A percentile compares a stretch with the other conserved stretches of the same genome.
Conservation (phyloP, 208 protist genomes). For the Acanthamoeba sp. region DNA sequence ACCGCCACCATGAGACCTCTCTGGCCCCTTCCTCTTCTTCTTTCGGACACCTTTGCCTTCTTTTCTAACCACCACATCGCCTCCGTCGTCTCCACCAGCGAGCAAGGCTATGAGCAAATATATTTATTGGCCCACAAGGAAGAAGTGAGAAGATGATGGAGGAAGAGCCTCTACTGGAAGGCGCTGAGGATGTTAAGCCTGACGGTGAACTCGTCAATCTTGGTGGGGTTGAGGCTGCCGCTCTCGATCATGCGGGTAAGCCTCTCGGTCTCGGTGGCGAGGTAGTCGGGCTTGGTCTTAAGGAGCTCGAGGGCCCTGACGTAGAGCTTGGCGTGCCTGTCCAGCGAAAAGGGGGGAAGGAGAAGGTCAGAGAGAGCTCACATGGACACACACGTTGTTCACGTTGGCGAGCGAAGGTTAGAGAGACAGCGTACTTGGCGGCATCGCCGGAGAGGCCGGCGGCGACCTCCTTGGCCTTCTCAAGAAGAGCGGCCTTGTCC, state of each 20-base stretch:
- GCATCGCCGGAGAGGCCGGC: not conserved
- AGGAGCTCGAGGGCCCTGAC: constrained; percentile 52
- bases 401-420: constrained; percentile 77
- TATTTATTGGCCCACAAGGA: not conserved
- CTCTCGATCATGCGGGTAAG: constrained; percentile 71
- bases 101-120: not conserved
- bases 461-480: constrained; percentile 65
- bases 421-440: constrained; percentile 38
- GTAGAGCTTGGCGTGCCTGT: not conserved
- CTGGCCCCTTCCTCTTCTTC: not conserved
- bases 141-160: not conserved
- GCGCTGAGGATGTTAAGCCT: constrained; percentile 79
- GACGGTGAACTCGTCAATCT: constrained; percentile 79
- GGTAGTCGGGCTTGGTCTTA: constrained; percentile 67
- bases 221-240: constrained; percentile 32
- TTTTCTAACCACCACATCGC: not conserved
- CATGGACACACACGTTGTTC: constrained; percentile 42
- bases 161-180: constrained; percentile 56
- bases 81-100: not conserved
- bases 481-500: constrained; percentile 66
- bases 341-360: not conserved
- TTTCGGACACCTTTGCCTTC: too few species aligned
- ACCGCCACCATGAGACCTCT: not conserved
- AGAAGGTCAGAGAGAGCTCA: not conserved
- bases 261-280: constrained; percentile 74